phyloP scores from a whole-genome alignment of 2,329 filamentous ascomycete genomes.

The Alternaria consortialis region DNA sequence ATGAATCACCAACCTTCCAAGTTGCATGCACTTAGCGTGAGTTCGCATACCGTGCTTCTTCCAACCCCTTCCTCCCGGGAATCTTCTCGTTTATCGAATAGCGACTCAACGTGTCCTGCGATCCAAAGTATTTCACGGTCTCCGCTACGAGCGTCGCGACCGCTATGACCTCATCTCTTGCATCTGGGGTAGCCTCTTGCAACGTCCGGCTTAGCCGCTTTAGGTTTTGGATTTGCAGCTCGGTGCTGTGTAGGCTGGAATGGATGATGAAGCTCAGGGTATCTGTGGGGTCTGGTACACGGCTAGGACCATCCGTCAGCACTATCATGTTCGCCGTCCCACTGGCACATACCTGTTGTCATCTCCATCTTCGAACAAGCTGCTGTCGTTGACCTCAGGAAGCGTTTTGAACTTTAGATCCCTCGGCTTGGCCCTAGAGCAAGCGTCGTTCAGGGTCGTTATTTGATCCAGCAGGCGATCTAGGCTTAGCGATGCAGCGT shows the following conservation, averaged over 20 bases:
- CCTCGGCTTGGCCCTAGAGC: constrained; percentile 27
- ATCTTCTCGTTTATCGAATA: constrained; percentile 28
- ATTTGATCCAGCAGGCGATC: constrained; percentile 24
- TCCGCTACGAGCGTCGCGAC: constrained; percentile 30
- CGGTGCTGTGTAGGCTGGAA: constrained; percentile 33
- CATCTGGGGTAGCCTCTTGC: constrained; percentile 36
- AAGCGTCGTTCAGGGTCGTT: constrained; percentile 22
- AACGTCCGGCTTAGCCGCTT: constrained; percentile 35
- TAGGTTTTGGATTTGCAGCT: constrained; percentile 32
- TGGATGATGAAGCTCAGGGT: constrained; percentile 31
- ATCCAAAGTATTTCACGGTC: constrained; percentile 32
- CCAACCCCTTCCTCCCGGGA: constrained; percentile 29
- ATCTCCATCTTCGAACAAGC: constrained; percentile 16
- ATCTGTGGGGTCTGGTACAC: constrained; percentile 29
- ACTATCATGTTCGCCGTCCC: constrained; percentile 3
- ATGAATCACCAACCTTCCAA: background rate
- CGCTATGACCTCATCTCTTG: constrained; percentile 27
- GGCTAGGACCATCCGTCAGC: background rate
- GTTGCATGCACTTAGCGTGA: background rate
- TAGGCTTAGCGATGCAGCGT: constrained; percentile 26
- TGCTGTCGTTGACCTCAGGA: constrained; percentile 19
- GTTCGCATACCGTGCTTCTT: constrained; percentile 22
- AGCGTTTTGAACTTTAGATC: constrained; percentile 32
- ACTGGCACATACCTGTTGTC: constrained; percentile 8
- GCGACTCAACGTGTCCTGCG: constrained; percentile 23